Evolutionary conservation across 73 alveolate genomes (phyloP), one percentile per base, ranked within the genome.

Genomic region (Stentor roeselii): DNA sequence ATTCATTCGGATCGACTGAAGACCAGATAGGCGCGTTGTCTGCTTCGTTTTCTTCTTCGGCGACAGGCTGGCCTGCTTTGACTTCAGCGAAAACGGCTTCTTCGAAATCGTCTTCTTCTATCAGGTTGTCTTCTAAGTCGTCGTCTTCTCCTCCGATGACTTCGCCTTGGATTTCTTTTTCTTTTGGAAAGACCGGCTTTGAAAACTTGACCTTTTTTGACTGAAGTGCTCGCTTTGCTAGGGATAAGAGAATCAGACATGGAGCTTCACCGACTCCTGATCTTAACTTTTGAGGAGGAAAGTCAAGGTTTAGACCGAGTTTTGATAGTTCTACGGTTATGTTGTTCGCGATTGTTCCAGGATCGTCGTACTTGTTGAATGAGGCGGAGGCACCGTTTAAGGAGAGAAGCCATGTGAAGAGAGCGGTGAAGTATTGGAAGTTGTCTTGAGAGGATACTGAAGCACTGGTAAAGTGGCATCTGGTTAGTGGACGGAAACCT

Each of bases 281-380:
- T 39, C 88, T 87, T 37, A 90, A 87, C 60, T 90, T 90, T 59
- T 75, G 67, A 31, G 95, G 91, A 35, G 95, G 92, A 83, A 82
- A 83, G 42, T 90, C 92, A 2, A 90, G 58, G 39, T 82, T 90
- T 36, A 90, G 82, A 42, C 93, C 93, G 15, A 90, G 76, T 60
- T 90, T 90, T 32, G 86, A 86, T 84, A 86, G 30, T 82, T 90
- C 95, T 38, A 87, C 89, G 32, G 87, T 88, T 77, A 87, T 41
- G 36, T 76, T 90, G 82, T 90, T 50, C 3, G 95, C 90, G 3
- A 91, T 92, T 2, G 95, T 83, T 78, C 83, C 78, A 27, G 95
- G 93, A 82, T 90, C 95, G 76, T 87, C 93, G 60, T 90, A 90
- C 61, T 90, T 90, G 78, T 90, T 87, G 88, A 90, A 86, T 41